Base-by-base conservation (phyloP, 768 basidiomycete species). In the Pisolithus microcarpus region DNA sequence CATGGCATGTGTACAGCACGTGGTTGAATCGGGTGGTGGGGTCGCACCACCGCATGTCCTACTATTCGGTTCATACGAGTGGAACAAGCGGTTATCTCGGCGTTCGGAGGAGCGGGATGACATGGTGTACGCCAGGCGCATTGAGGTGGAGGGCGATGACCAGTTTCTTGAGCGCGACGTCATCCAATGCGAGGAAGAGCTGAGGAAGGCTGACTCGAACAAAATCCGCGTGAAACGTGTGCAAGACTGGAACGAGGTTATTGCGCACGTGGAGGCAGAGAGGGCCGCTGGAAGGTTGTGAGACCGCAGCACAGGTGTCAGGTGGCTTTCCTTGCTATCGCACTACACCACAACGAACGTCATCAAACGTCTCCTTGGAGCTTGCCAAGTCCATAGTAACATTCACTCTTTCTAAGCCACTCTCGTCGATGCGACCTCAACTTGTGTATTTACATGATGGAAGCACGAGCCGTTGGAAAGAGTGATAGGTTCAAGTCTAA, bases 31-130 rank as follows among this genome's bases (percentile, higher is more conserved):
- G n/a, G 53, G 38, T 5, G 60, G 37, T 16, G 49, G 47, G 7
- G 37, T 43, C 46, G 43, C 45, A 23, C 70, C 73, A n/a, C 77
- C 76, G 13, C 78, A 74, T 2, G 82, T 85, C 28, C 65, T 91
- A 38, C 72, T 91, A 6, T 90, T 91, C 56, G 89, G 89, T 19
- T 67, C 80, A 49, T 88, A 89, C 60, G 73, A 79, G 56, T 91
- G 89, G 89, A 88, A 84, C 60, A 70, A 78, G 61, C 76, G 84
- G 40, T 51, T 78, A 13, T 82, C 81, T 4, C 60, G 65, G 21
- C 61, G 72, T 16, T 61, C 56, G 16, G 75, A 80, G 52, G 70
- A 74, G 51, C 59, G 52, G 48, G 74, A 82, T n/a, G 73, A 78
- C 47, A 74, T 80, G 72, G 59, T 72, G 31, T 85, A 77, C 54